Conservation (phyloP, 495 filamentous ascomycete genomes). For the Parachaetomium inaequale region DNA sequence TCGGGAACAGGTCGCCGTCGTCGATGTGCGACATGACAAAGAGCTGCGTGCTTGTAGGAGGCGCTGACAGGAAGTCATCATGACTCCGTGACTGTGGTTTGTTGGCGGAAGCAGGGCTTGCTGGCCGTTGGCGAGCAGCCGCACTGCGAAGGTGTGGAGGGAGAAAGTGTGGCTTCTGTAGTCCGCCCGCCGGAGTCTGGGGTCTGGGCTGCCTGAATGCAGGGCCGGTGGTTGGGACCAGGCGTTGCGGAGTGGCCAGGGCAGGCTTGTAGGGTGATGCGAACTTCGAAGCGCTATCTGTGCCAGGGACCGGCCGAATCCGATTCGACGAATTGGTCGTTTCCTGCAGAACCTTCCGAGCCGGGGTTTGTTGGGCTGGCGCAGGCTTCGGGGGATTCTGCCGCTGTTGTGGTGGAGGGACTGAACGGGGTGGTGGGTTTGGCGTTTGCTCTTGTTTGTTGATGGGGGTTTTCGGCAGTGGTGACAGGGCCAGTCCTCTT, state of each 20-base stretch:
- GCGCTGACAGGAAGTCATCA: neutral
- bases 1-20: slow-evolving; percentile 47
- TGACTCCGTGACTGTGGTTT: neutral
- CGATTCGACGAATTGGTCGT: neutral
- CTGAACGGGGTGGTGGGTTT: neutral
- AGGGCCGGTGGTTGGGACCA: neutral
- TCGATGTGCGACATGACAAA: slow-evolving; percentile 42
- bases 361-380: neutral
- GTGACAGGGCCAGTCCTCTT: neutral
- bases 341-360: neutral
- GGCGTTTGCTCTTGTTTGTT: neutral
- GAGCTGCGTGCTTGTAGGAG: slow-evolving; percentile 42
- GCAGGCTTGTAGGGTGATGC: neutral
- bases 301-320: neutral
- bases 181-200: neutral
- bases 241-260: neutral
- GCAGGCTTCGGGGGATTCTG: neutral
- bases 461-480: neutral
- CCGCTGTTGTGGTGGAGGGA: neutral
- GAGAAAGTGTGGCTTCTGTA: slow-evolving; percentile 21
- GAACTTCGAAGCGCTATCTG: neutral
- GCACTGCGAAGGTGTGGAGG: slow-evolving; percentile 3
- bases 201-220: slow-evolving; percentile 16
- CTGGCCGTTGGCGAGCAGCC: neutral
- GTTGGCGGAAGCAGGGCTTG: neutral